Evolutionary conservation across 2,329 filamentous ascomycete species (phyloP), one percentile per base, ranked within the genome.

Genomic region (Zasmidium citrigriseum): DNA sequence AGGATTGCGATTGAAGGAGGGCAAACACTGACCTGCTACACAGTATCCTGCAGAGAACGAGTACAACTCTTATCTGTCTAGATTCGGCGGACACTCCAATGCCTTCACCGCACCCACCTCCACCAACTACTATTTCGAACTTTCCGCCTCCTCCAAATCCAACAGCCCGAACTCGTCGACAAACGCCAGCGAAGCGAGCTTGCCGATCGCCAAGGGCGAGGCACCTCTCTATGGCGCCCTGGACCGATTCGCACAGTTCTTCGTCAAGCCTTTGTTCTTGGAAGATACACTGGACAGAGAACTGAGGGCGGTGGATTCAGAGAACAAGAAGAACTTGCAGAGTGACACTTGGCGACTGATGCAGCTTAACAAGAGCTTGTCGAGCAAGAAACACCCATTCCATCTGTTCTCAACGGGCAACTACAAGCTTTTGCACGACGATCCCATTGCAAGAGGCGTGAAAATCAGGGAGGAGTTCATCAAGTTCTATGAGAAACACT

Each of bases 81-180:
- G 90, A 59, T 89, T 97, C 74, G 96, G 92, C 10, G 95, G 95
- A 55, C 87, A 89, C 71, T 96, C 93, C 24, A 99, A 99, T 74
- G 95, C 95, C 55, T 98, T 96, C 75, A 99, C 95, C 1, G 92
- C 89, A 16, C 82, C 90, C 4, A 96, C 91, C 1, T 96, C 93
- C 53, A 99, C 95, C 63, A 98, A 98, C 77, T 99, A 96, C 79
- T 98, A 90, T 77, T 99, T 99, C 73, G 95, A 99, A 71, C 87
- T 98, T 58, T 91, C 90, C 20, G 91, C 92, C 27, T 91, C 91
- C 52, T 84, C 89, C 12, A 79, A 79, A 47, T 70, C 75, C 63
- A 85, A 82, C 71, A 86, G 87, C 62, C 71, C 71, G 16, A 63
- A 66, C 16, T 70, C 74, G 60, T 76, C 77, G 21, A 58, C 66